Evolutionary conservation across 352 stramenopile species (phyloP).

Genomic region (Phytophthora boehmeriae): DNA sequence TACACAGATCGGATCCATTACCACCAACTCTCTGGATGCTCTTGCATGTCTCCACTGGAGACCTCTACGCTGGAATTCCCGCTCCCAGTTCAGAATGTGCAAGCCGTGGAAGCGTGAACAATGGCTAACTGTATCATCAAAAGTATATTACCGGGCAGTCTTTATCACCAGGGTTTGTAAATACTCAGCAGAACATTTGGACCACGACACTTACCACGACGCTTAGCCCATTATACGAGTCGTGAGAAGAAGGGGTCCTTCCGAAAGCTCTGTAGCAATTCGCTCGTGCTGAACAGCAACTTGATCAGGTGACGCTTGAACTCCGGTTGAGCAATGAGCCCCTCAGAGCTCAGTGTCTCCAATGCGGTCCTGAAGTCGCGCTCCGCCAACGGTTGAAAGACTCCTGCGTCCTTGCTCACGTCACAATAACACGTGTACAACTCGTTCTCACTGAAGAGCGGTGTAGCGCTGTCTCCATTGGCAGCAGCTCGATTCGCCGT

Average conservation of each 20-base stretch:
- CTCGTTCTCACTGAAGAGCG: slow-evolving; percentile 61
- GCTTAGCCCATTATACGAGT: slow-evolving; percentile 50
- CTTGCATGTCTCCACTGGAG: slow-evolving; percentile 23
- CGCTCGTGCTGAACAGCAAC: slow-evolving; percentile 67
- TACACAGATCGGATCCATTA: slow-evolving; percentile 26
- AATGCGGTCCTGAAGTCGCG: slow-evolving; percentile 75
- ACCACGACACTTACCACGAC: slow-evolving; percentile 13
- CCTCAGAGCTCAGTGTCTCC: slow-evolving; percentile 72
- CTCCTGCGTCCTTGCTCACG: slow-evolving; percentile 63
- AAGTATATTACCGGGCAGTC: slow-evolving; percentile 31
- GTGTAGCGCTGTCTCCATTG: slow-evolving; percentile 25
- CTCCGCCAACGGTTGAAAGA: slow-evolving; percentile 63
- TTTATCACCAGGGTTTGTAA: slow-evolving; percentile 32
- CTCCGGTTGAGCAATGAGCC: slow-evolving; percentile 58
- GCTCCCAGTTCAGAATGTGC: no score
- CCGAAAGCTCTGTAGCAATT: slow-evolving; percentile 74
- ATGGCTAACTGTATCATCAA: neutral
- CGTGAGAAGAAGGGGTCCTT: slow-evolving; percentile 78
- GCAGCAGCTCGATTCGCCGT: slow-evolving; percentile 30
- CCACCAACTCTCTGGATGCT: slow-evolving; percentile 5
- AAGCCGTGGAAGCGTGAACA: neutral
- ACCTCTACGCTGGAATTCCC: neutral
- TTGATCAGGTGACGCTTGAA: slow-evolving; percentile 82
- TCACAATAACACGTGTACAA: slow-evolving; percentile 77
- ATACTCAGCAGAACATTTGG: slow-evolving; percentile 17